Evolutionary conservation across 768 basidiomycete genomes (phyloP).

Genomic region (Neoboletus brunneissimus): DNA sequence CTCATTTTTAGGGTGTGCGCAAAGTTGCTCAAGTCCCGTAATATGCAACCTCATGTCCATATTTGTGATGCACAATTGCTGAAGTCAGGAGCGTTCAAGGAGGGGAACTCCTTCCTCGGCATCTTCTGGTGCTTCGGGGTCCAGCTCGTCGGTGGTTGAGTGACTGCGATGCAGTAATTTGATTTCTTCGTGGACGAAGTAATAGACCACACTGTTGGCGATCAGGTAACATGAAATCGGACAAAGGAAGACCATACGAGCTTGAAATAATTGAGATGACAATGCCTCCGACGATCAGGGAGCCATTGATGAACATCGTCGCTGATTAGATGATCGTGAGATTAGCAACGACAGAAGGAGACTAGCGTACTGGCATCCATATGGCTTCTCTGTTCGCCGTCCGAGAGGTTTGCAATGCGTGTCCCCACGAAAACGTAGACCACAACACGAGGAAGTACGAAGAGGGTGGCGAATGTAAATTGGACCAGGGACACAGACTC

Average conservation of each 20-base stretch:
- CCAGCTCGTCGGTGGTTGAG: slow-evolving; percentile 50
- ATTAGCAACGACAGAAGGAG: not conserved
- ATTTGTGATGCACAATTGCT: not conserved
- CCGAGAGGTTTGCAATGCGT: slow-evolving; percentile 68
- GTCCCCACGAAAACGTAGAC: slow-evolving; percentile 80
- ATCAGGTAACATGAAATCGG: slow-evolving; percentile 12
- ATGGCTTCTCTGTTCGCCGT: slow-evolving; percentile 65
- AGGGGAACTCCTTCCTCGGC: slow-evolving; percentile 61
- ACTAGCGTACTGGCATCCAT: slow-evolving; percentile 68
- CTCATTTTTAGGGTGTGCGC: not conserved
- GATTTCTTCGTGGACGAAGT: slow-evolving; percentile 59
- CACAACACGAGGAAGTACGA: slow-evolving; percentile 66
- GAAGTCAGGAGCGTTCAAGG: slow-evolving; percentile 7
- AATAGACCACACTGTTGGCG: slow-evolving; percentile 60
- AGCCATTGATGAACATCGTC: slow-evolving; percentile 62
- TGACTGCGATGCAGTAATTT: slow-evolving; percentile 48
- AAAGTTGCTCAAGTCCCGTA: not conserved
- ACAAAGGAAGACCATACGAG: slow-evolving; percentile 47
- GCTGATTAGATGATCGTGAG: slow-evolving; percentile 35
- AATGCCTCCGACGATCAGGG: slow-evolving; percentile 59
- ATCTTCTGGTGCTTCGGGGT: slow-evolving; percentile 58
- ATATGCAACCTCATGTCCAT: not conserved
- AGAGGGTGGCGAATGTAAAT: slow-evolving; percentile 71
- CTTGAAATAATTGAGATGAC: slow-evolving; percentile 57
- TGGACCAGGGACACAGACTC: slow-evolving; percentile 71